phyloP scores from a whole-genome alignment of 257 asterid genomes.

The Henckelia pumila region DNA sequence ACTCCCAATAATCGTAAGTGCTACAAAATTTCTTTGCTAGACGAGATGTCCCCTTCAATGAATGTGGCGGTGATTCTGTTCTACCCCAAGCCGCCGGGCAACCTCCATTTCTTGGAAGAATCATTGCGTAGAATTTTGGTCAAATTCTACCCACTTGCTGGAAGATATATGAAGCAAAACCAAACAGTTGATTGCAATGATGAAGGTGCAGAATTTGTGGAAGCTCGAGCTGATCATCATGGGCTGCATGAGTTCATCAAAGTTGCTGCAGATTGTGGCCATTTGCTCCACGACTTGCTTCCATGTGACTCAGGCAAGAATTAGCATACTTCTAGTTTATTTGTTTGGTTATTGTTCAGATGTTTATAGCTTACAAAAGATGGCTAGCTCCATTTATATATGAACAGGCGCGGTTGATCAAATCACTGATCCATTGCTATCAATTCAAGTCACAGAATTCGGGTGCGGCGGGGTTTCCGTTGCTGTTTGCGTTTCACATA shows the following conservation, averaged over 20 bases:
- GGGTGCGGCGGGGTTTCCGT: constrained; percentile 36
- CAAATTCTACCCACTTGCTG: constrained; percentile 22
- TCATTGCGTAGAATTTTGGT: constrained; percentile 16
- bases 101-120: constrained; percentile 9
- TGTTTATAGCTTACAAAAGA: too few species aligned
- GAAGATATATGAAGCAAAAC: constrained; percentile 23
- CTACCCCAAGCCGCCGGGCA: too few species aligned
- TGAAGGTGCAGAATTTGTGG: constrained; percentile 11
- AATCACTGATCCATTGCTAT: constrained; percentile 22
- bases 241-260: neutral
- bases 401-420: constrained; percentile 13
- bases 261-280: neutral
- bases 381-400: too few species aligned
- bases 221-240: too few species aligned
- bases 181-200: constrained; percentile 25
- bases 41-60: too few species aligned
- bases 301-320: constrained; percentile 6
- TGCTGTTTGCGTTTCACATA: constrained; percentile 28
- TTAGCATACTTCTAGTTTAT: too few species aligned
- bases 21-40: too few species aligned
- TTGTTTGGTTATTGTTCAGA: too few species aligned
- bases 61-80: too few species aligned
- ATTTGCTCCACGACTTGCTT: constrained; percentile 23
- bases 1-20: too few species aligned
- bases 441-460: constrained; percentile 25